Percentiles rank a stretch among this genome's conserved stretches.
Evolutionary conservation across 192 early-diverging fungal species (phyloP).

Genomic region (Blastocladiella britannica): DNA sequence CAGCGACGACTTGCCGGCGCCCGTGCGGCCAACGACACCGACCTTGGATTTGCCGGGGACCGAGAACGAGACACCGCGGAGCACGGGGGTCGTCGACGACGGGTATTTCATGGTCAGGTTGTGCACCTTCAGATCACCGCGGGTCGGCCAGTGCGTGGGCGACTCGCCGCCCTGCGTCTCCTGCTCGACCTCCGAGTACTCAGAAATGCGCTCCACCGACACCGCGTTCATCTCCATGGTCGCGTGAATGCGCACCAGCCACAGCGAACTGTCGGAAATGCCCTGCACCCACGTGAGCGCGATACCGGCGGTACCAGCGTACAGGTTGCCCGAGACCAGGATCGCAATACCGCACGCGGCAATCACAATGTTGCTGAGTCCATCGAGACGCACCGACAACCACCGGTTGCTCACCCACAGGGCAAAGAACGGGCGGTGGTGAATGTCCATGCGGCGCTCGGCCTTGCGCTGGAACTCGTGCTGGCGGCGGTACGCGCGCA

Average conservation of each 20-base stretch:
- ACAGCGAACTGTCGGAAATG: neutral
- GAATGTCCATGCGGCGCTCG: constrained; percentile 37
- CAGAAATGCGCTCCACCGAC: neutral
- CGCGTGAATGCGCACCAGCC: neutral
- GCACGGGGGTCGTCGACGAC: neutral
- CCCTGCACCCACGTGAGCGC: neutral
- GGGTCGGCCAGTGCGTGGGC: neutral
- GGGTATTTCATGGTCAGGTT: neutral
- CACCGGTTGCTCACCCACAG: constrained; percentile 77
- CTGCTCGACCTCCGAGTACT: neutral
- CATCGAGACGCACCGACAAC: constrained; percentile 70
- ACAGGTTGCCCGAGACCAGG: neutral
- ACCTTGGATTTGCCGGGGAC: neutral
- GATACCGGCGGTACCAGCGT: neutral
- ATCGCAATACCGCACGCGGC: neutral
- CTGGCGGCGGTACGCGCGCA: constrained; percentile 64
- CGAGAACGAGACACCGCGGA: neutral
- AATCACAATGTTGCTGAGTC: constrained; percentile 11
- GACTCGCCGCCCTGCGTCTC: neutral
- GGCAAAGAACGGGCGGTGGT: constrained; percentile 72
- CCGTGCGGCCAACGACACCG: neutral
- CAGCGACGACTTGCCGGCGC: neutral
- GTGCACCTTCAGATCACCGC: neutral
- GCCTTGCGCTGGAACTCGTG: constrained; percentile 40
- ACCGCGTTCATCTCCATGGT: neutral